These are phyloP conservation scores for Pyrenophora teres DNA, from an alignment of 2,329 filamentous ascomycete genomes.

Conservation along the genomic window DNA sequence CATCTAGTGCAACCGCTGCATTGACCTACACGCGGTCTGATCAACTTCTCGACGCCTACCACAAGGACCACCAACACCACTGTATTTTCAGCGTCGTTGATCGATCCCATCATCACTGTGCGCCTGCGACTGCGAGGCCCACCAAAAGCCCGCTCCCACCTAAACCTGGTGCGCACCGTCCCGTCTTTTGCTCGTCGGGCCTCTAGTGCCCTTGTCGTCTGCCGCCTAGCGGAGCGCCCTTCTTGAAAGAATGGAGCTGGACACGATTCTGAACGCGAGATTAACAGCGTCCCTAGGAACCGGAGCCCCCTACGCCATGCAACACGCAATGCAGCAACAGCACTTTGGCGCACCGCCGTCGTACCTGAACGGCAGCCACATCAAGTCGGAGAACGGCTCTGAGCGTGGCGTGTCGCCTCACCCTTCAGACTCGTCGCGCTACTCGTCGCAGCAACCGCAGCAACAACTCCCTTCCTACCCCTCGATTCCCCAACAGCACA, in stretches of 20 bases:
- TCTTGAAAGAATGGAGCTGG: conserved; percentile 45
- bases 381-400: conserved; percentile 63
- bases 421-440: conserved; percentile 60
- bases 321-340: conserved; percentile 50
- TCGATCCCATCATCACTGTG: conserved; percentile 13
- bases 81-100: conserved; percentile 11
- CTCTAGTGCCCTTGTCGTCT: conserved; percentile 20
- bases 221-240: conserved; percentile 28
- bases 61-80: conserved; percentile 24
- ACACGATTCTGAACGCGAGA: conserved; percentile 51
- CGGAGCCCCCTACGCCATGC: conserved; percentile 46
- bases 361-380: conserved; percentile 55
- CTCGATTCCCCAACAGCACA: conserved; percentile 55
- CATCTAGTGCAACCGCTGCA: conserved; percentile 45
- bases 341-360: conserved; percentile 55
- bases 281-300: conserved; percentile 47
- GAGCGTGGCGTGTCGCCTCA: conserved; percentile 63
- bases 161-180: conserved; percentile 41
- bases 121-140: conserved; percentile 32
- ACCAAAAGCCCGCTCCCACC: conserved; percentile 28
- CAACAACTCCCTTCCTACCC: conserved; percentile 56
- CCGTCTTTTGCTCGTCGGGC: conserved; percentile 30
- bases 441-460: conserved; percentile 62
- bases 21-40: conserved; percentile 48
- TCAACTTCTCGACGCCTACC: conserved; percentile 33